Evolutionary conservation across 1,139 yeast species (phyloP), one percentile per base, ranked within the genome.

Genomic region (Lodderomyces theae): DNA sequence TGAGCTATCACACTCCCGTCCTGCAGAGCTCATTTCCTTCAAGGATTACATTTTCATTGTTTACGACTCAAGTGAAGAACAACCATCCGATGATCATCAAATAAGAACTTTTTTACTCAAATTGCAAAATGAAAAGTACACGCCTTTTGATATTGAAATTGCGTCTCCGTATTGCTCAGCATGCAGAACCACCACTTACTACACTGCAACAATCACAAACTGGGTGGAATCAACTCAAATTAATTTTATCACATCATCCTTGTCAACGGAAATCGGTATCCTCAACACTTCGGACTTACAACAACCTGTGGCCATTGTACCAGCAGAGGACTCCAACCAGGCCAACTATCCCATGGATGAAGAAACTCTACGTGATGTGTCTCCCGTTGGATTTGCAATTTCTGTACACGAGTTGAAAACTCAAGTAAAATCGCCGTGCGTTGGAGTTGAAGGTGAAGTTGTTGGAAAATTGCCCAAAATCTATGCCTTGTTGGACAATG

Each of bases 261-360:
- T 78, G 25, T 79, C 92, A 0, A 72, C 83, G 2, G 92, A 85
- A 42, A 55, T 84, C 7, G 57, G 53, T 37, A 62, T 8, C 23
- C 38, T 29, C 18, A 9, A 30, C 40, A 8, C 42, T 39, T n/a
- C 33, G 40, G 24, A 24, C 37, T 9, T n/a, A n/a, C n/a, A n/a
- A n/a, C n/a, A n/a, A n/a, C n/a, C n/a, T n/a, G n/a, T n/a, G n/a
- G n/a, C n/a, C n/a, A 38, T 45, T 11, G 42, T 37, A 2, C 49
- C 43, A 31, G 40, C 74, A 3, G 86, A 83, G 50, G 96, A 88
- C 53, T 67, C 81, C 3, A 79, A 78, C 48, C 72, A 86, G 40
- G 92, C 95, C 0, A 74, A 77, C 11, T 67, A 86, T 48, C 95
- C 96, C 1, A 66, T 86, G 48, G 77, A 77, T 54, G 81, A 77